Conservation (phyloP, 331 rosid species). For the Malus hybrid region DNA sequence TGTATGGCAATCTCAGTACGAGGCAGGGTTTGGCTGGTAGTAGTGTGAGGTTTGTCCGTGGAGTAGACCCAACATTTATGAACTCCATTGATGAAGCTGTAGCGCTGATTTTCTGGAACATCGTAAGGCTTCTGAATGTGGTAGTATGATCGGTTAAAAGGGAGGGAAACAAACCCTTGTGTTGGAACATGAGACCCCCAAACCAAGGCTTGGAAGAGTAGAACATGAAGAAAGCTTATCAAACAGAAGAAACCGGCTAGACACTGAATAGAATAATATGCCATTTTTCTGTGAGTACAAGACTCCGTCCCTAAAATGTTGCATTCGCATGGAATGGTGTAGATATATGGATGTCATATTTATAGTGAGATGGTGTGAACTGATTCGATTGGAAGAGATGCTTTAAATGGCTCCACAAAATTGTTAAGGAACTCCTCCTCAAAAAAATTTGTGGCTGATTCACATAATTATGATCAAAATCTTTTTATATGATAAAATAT, state of each 20-base stretch:
- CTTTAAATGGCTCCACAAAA: too few relatives aligned
- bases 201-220: not conserved
- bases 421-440: too few relatives aligned
- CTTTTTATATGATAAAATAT: too few relatives aligned
- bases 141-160: slow-evolving; percentile 17
- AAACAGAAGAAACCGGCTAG: not conserved
- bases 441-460: too few relatives aligned
- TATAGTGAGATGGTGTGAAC: not conserved
- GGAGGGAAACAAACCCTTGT: slow-evolving; percentile 24
- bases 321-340: not conserved
- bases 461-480: too few relatives aligned
- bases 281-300: not conserved
- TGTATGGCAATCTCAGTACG: slow-evolving; percentile 46
- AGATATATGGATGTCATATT: not conserved
- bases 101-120: slow-evolving; percentile 27
- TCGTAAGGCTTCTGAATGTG: slow-evolving; percentile 39
- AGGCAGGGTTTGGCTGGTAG: slow-evolving; percentile 28
- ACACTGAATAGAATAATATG: not conserved
- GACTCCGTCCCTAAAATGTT: not conserved
- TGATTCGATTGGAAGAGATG: too few relatives aligned
- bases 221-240: not conserved
- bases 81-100: slow-evolving; percentile 34
- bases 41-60: slow-evolving; percentile 32
- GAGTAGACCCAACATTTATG: slow-evolving; percentile 43
- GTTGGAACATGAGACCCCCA: slow-evolving; percentile 17